Percentiles rank a stretch among this genome's conserved stretches.
phyloP scores from a whole-genome alignment of 257 asterid genomes.

The Fraxinus quadrangulata region DNA sequence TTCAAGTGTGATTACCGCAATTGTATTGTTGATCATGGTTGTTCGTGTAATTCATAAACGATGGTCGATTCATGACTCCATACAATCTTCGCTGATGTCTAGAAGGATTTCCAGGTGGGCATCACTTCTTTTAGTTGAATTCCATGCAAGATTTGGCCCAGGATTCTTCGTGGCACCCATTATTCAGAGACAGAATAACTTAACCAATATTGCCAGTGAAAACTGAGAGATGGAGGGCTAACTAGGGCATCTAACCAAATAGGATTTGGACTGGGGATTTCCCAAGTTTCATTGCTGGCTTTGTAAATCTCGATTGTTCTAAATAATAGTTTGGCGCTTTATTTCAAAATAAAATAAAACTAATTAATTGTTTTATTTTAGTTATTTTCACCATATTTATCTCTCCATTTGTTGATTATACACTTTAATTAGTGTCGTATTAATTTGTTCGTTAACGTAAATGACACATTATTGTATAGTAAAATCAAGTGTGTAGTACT shows the following conservation, averaged over 20 bases:
- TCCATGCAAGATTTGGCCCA: not conserved
- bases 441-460: too few relatives aligned
- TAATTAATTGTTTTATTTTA: too few relatives aligned
- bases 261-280: too few relatives aligned
- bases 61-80: not conserved
- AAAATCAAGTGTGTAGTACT: too few relatives aligned
- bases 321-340: too few relatives aligned
- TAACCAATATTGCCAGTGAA: not conserved
- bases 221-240: not conserved
- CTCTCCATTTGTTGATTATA: too few relatives aligned
- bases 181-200: not conserved
- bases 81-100: constrained; percentile 5
- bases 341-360: too few relatives aligned
- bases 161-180: not conserved
- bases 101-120: constrained; percentile 21
- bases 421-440: too few relatives aligned
- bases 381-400: too few relatives aligned
- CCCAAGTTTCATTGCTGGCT: too few relatives aligned
- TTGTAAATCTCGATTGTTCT: too few relatives aligned
- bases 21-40: constrained; percentile 26
- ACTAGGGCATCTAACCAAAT: not conserved
- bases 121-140: constrained; percentile 12
- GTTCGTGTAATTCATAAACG: constrained; percentile 17
- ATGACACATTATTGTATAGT: too few relatives aligned
- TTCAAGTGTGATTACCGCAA: constrained; percentile 27